Percentiles rank a stretch among this genome's conserved stretches.
phyloP scores from a whole-genome alignment of 177 flowering plant species.

The Vitis hybrid region DNA sequence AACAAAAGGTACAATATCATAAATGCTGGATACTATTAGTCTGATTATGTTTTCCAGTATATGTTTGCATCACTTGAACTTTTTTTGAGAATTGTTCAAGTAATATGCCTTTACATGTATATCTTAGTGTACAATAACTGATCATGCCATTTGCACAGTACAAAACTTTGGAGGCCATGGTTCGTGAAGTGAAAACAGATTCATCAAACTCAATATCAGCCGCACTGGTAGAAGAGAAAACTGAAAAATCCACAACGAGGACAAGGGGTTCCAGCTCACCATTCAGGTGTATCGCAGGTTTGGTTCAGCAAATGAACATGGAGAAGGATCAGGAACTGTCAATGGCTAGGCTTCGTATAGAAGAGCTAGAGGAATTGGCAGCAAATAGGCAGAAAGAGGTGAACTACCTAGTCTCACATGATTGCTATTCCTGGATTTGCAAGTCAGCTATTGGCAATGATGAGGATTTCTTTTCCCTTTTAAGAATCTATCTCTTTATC shows the following conservation, averaged over 20 bases:
- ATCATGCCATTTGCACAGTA: slow-evolving; percentile 46
- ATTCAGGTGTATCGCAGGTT: slow-evolving; percentile 73
- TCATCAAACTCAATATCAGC: slow-evolving; percentile 26
- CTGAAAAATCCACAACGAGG: slow-evolving; percentile 54
- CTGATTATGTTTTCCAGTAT: too few species aligned
- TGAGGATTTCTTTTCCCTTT: neutral
- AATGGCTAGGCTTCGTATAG: slow-evolving; percentile 53
- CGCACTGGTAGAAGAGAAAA: slow-evolving; percentile 34
- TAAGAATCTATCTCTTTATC: neutral
- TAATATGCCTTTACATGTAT: too few species aligned
- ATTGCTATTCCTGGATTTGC: neutral
- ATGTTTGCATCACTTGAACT: too few species aligned
- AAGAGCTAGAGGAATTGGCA: slow-evolving; percentile 67
- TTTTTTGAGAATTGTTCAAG: too few species aligned
- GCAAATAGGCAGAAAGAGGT: slow-evolving; percentile 81
- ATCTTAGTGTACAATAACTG: slow-evolving; percentile 5
- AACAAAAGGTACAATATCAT: slow-evolving; percentile 65
- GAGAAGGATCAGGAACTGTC: slow-evolving; percentile 85
- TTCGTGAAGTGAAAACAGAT: slow-evolving; percentile 51
- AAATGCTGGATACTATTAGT: neutral
- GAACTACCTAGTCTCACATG: neutral
- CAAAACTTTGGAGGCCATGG: slow-evolving; percentile 77
- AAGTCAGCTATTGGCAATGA: neutral
- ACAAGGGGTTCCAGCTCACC: slow-evolving; percentile 89
- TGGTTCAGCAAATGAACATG: slow-evolving; percentile 78